Evolutionary conservation across 352 stramenopile genomes (phyloP).

Genomic region (Phytophthora cactorum): DNA sequence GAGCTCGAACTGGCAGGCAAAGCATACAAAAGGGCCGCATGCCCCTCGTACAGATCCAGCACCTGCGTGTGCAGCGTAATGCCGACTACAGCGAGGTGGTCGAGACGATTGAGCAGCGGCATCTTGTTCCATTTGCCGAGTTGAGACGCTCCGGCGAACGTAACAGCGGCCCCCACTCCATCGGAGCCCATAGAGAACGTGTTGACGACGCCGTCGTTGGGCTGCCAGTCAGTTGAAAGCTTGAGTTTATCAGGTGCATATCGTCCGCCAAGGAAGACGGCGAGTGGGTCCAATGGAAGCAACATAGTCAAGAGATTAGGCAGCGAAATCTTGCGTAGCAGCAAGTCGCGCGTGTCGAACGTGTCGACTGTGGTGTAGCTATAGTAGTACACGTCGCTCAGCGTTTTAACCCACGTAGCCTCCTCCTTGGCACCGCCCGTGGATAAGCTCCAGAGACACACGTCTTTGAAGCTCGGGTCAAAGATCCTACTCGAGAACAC

Average conservation of each 20-base stretch:
- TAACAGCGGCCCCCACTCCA: conserved; percentile 24
- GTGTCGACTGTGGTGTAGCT: conserved; percentile 57
- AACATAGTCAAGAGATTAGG: conserved; percentile 61
- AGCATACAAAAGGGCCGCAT: conserved; percentile 37
- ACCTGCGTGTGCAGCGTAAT: conserved; percentile 55
- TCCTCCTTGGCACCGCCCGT: conserved; percentile 56
- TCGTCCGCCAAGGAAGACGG: conserved; percentile 44
- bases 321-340: conserved; percentile 47
- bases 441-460: conserved; percentile 55
- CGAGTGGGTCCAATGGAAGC: conserved; percentile 39
- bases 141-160: conserved; percentile 38
- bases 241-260: conserved; percentile 38
- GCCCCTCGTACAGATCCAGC: conserved; percentile 40
- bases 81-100: conserved; percentile 52
- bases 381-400: conserved; percentile 66
- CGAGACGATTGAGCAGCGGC: conserved; percentile 49
- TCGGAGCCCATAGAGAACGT: conserved; percentile 56
- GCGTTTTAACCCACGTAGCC: conserved; percentile 55
- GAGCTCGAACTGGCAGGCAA: conserved; percentile 23
- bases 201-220: conserved; percentile 55
- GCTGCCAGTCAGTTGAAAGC: conserved; percentile 47
- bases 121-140: conserved; percentile 63
- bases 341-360: conserved; percentile 35
- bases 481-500: conserved; percentile 52
- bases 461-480: conserved; percentile 46